Percentiles rank a stretch among this genome's conserved stretches.
Conservation (phyloP, 805 yeast genomes). For the Yarrowia phangngaensis region DNA sequence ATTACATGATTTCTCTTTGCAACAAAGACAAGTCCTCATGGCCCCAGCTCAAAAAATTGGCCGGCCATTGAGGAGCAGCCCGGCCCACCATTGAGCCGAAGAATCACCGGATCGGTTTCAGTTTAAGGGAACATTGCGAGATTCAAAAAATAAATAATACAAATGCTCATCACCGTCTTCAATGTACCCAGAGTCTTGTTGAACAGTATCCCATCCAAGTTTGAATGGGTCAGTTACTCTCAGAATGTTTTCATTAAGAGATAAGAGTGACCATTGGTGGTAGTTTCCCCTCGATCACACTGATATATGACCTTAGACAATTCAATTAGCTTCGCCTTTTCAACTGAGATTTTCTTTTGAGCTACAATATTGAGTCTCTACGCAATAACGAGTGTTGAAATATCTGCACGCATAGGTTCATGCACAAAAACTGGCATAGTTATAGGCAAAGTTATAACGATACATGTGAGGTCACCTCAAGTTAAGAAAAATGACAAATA, state of each 20-base stretch:
- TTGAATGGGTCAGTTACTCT: slow-evolving; percentile 59
- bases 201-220: slow-evolving; percentile 67
- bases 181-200: slow-evolving; percentile 70
- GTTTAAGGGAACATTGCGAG: slow-evolving; percentile 91
- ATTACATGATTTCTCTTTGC: slow-evolving; percentile 88
- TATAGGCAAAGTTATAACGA: too few relatives aligned
- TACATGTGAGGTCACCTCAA: too few relatives aligned
- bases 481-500: too few relatives aligned
- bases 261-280: too few relatives aligned
- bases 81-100: slow-evolving; percentile 97
- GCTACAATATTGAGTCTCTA: too few relatives aligned
- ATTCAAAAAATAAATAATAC: slow-evolving; percentile 91
- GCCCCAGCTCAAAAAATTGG: slow-evolving; percentile 86
- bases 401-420: too few relatives aligned
- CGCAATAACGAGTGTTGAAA: too few relatives aligned
- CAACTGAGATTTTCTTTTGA: too few relatives aligned
- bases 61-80: slow-evolving; percentile 94
- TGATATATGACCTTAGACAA: too few relatives aligned
- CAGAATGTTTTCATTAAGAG: slow-evolving; percentile 48
- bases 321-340: too few relatives aligned
- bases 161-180: slow-evolving; percentile 80
- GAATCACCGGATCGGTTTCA: slow-evolving; percentile 72
- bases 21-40: slow-evolving; percentile 64
- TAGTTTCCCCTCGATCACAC: too few relatives aligned
- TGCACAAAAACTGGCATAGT: too few relatives aligned